phyloP scores from a whole-genome alignment of 2,329 filamentous ascomycete species.

The Paracoccidioides lutzii region DNA sequence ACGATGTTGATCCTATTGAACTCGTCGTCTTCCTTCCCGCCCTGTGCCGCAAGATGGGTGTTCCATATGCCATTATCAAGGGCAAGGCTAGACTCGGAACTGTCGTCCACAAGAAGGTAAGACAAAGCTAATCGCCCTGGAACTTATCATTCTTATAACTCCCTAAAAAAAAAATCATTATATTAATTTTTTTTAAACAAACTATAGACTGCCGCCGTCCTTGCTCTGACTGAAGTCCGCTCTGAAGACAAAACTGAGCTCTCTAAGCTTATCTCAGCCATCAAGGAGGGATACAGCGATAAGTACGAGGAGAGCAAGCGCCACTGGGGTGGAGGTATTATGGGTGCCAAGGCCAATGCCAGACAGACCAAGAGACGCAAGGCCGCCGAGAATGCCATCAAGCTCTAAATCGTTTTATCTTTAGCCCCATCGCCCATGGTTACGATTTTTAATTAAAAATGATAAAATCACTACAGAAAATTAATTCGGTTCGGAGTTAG shows the following conservation, averaged over 20 bases:
- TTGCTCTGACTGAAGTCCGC: conserved; percentile 92
- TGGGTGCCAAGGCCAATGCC: conserved; percentile 85
- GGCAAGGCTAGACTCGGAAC: conserved; percentile 98
- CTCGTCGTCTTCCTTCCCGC: conserved; percentile 97
- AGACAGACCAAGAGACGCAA: conserved; percentile 78
- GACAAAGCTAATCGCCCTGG: conserved; percentile 9
- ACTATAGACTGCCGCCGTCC: conserved; percentile 74
- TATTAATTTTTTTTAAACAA: not conserved
- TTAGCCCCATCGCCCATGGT: conserved; percentile 19
- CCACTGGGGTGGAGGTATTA: conserved; percentile 99
- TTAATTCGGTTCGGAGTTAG: conserved; percentile 3
- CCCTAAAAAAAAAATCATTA: not conserved
- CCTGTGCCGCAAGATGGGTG: conserved; percentile 99
- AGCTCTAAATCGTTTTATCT: conserved; percentile 59
- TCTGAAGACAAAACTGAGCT: conserved; percentile 97
- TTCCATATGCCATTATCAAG: conserved; percentile 98
- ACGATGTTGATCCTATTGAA: conserved; percentile 99
- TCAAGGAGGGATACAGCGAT: conserved; percentile 97
- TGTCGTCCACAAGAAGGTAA: conserved; percentile 97
- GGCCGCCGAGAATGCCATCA: conserved; percentile 86
- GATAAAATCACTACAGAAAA: not conserved
- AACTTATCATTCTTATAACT: not conserved
- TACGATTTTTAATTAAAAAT: not conserved
- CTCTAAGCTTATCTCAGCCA: conserved; percentile 83
- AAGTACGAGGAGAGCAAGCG: conserved; percentile 84